Conservation (phyloP, 352 stramenopile genomes). For the Pythium utonaiense region DNA sequence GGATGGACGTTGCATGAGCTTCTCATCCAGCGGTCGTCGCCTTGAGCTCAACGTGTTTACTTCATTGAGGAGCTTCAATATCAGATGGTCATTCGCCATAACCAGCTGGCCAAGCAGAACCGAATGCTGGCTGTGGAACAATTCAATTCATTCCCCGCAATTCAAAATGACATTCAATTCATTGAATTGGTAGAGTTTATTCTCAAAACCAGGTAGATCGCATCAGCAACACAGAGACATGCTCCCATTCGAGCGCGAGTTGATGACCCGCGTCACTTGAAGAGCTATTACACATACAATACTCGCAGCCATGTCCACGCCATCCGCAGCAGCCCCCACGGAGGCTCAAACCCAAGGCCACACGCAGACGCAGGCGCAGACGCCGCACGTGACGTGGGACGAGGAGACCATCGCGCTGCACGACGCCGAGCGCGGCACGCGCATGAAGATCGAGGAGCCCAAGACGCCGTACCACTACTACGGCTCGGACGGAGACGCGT, state of each 20-base stretch:
- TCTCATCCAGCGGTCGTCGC: no score
- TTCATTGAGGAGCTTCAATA: no score
- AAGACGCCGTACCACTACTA: slow-evolving; percentile 91
- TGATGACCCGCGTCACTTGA: not conserved
- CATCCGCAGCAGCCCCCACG: no score
- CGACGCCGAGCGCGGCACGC: slow-evolving; percentile 87
- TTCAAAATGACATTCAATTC: no score
- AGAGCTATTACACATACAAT: no score
- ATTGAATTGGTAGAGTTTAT: not conserved
- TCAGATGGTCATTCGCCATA: no score
- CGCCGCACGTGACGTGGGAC: slow-evolving; percentile 81
- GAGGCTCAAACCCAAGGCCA: not conserved
- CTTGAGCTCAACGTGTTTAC: no score
- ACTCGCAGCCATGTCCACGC: no score
- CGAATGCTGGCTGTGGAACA: no score
- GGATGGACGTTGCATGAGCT: no score
- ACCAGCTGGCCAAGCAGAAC: no score
- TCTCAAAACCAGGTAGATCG: not conserved
- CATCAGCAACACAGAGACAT: not conserved
- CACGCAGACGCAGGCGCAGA: not conserved
- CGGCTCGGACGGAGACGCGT: slow-evolving; percentile 28
- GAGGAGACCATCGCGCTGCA: slow-evolving; percentile 91
- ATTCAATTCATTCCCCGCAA: no score
- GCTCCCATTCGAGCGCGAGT: not conserved
- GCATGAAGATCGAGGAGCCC: slow-evolving; percentile 93